These are phyloP conservation scores for Blumeria graminis DNA, from an alignment of 2,329 filamentous ascomycete species.

Conservation along the genomic window DNA sequence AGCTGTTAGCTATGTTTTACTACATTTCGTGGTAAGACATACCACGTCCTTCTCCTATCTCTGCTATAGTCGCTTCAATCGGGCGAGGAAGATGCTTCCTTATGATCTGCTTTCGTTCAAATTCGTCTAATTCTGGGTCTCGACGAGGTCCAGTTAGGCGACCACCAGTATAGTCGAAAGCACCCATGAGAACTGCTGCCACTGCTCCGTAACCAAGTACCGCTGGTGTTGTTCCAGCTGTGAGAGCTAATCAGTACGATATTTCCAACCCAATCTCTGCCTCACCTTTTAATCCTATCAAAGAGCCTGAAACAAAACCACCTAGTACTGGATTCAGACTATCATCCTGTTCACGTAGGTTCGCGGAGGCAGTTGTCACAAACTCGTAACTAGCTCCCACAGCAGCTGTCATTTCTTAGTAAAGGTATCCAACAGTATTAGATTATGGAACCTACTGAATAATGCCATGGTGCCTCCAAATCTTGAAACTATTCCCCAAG, in stretches of 20 bases:
- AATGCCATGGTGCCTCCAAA: conserved; percentile 49
- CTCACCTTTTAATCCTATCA: conserved; percentile 36
- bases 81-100: conserved; percentile 37
- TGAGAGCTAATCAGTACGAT: conserved; percentile 6
- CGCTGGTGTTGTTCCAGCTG: conserved; percentile 36
- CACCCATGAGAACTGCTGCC: conserved; percentile 28
- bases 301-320: conserved; percentile 37
- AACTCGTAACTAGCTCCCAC: conserved; percentile 47
- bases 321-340: conserved; percentile 37
- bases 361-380: conserved; percentile 37
- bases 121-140: conserved; percentile 32
- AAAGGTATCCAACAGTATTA: not conserved
- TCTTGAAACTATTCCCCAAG: conserved; percentile 56
- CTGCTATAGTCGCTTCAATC: conserved; percentile 38
- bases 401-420: conserved; percentile 23
- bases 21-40: conserved; percentile 11
- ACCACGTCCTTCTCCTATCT: conserved; percentile 51
- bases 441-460: conserved; percentile 2
- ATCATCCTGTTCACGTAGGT: conserved; percentile 45
- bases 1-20: not conserved
- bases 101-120: conserved; percentile 34
- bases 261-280: not conserved
- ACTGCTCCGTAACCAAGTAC: conserved; percentile 38
- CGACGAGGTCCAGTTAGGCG: conserved; percentile 25
- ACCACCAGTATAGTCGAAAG: conserved; percentile 39